A percentile compares a stretch with the other conserved stretches of the same genome.
Evolutionary conservation across 352 stramenopile genomes (phyloP).

Genomic region (Phytophthora capsici): DNA sequence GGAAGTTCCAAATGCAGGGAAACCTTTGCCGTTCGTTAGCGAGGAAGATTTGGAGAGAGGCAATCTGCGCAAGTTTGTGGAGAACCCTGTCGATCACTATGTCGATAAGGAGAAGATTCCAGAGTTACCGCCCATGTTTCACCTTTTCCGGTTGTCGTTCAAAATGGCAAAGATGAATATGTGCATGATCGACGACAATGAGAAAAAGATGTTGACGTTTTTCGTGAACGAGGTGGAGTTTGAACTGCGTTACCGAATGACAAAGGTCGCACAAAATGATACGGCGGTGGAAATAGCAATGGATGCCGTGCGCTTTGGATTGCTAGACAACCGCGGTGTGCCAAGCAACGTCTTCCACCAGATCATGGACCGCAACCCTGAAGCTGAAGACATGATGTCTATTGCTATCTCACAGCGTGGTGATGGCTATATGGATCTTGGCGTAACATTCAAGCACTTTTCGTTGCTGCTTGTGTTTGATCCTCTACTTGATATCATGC

Average conservation of each 20-base stretch:
- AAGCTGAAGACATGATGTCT: slow-evolving; percentile 59
- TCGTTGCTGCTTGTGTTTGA: slow-evolving; percentile 82
- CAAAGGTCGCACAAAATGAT: slow-evolving; percentile 47
- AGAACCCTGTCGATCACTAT: slow-evolving; percentile 70
- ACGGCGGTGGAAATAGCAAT: slow-evolving; percentile 54
- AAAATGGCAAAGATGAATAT: slow-evolving; percentile 56
- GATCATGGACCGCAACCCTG: slow-evolving; percentile 79
- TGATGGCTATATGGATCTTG: slow-evolving; percentile 64
- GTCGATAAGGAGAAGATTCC: slow-evolving; percentile 50
- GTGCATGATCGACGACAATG: slow-evolving; percentile 55
- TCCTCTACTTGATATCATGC: slow-evolving; percentile 59
- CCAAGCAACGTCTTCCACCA: slow-evolving; percentile 78
- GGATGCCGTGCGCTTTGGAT: slow-evolving; percentile 64
- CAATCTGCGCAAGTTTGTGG: slow-evolving; percentile 71
- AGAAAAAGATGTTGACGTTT: slow-evolving; percentile 60
- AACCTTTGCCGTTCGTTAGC: slow-evolving; percentile 49
- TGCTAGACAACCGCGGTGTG: slow-evolving; percentile 71
- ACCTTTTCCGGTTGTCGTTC: slow-evolving; percentile 63
- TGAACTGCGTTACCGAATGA: slow-evolving; percentile 54
- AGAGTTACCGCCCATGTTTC: slow-evolving; percentile 56
- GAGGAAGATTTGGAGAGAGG: slow-evolving; percentile 53
- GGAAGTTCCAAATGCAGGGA: slow-evolving; percentile 66
- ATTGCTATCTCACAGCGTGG: slow-evolving; percentile 56
- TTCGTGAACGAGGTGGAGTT: slow-evolving; percentile 59
- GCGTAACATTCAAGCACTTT: slow-evolving; percentile 61